Evolutionary conservation across 2,329 filamentous ascomycete species (phyloP).

Genomic region (Botrytis deweyae): DNA sequence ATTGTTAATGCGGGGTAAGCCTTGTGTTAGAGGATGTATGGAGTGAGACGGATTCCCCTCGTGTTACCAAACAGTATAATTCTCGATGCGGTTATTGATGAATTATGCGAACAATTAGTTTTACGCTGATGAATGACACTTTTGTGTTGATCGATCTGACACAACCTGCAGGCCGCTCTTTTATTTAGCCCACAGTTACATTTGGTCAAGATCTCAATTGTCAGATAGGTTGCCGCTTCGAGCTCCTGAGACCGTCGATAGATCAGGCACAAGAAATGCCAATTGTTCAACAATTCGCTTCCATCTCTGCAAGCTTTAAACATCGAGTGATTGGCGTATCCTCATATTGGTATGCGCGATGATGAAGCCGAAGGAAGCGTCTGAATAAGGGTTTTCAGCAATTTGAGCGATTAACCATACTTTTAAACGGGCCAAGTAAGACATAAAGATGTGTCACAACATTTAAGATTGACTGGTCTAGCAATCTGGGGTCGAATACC

Average conservation of each 20-base stretch:
- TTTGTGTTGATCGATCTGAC: not conserved
- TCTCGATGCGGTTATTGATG: not conserved
- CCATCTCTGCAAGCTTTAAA: not conserved
- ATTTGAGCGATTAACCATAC: not conserved
- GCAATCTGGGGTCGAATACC: not conserved
- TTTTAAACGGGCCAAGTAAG: not conserved
- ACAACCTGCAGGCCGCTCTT: not conserved
- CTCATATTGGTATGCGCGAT: not conserved
- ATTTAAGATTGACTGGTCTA: not conserved
- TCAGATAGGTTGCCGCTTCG: not conserved
- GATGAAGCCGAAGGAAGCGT: not conserved
- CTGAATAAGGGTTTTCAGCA: no score
- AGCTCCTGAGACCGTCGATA: not conserved
- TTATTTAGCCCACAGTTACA: not conserved
- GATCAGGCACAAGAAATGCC: no score
- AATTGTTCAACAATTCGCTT: not conserved
- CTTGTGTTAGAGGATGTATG: not conserved
- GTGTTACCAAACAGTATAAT: not conserved
- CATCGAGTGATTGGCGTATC: not conserved
- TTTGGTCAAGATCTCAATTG: not conserved
- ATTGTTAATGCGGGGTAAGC: not conserved
- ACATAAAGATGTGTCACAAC: not conserved
- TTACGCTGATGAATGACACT: no score
- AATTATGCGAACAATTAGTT: not conserved
- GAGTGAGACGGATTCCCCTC: not conserved